Evolutionary conservation across 345 rosid species (phyloP).

Genomic region (Moringa oleifera): DNA sequence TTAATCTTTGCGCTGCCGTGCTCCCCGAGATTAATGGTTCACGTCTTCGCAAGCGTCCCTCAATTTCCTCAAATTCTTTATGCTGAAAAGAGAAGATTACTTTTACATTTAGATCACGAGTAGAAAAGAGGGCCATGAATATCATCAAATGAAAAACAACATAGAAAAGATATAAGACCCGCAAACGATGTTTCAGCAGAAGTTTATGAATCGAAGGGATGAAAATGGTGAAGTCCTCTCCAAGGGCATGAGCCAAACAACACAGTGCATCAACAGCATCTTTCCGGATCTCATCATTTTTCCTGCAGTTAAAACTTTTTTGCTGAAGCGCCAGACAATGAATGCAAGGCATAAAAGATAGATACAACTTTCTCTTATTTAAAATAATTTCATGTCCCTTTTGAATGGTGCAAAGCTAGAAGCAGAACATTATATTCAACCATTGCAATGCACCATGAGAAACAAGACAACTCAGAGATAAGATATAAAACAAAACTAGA

Average conservation of each 20-base stretch:
- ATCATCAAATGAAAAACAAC: neutral
- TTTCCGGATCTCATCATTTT: conserved; percentile 80
- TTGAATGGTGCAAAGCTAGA: no score
- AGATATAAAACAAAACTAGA: no score
- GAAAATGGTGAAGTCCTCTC: conserved; percentile 94
- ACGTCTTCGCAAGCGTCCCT: conserved; percentile 68
- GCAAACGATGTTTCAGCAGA: conserved; percentile 58
- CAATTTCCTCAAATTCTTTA: conserved; percentile 94
- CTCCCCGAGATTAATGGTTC: conserved; percentile 83
- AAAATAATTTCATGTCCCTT: no score
- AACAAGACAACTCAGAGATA: no score
- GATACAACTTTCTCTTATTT: neutral
- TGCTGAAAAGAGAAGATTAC: conserved; percentile 48
- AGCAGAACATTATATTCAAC: no score
- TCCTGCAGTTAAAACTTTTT: conserved; percentile 37
- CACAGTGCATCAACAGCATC: conserved; percentile 98
- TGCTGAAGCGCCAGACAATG: neutral
- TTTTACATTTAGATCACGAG: neutral
- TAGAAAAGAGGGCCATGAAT: neutral
- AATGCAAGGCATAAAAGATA: neutral
- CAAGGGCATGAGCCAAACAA: conserved; percentile 96
- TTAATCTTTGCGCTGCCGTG: conserved; percentile 77
- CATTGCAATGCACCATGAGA: no score
- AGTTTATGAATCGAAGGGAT: conserved; percentile 93
- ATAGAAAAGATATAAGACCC: conserved; percentile 37